Conservation (phyloP, 345 rosid genomes). For the Bruguiera gymnorhiza region DNA sequence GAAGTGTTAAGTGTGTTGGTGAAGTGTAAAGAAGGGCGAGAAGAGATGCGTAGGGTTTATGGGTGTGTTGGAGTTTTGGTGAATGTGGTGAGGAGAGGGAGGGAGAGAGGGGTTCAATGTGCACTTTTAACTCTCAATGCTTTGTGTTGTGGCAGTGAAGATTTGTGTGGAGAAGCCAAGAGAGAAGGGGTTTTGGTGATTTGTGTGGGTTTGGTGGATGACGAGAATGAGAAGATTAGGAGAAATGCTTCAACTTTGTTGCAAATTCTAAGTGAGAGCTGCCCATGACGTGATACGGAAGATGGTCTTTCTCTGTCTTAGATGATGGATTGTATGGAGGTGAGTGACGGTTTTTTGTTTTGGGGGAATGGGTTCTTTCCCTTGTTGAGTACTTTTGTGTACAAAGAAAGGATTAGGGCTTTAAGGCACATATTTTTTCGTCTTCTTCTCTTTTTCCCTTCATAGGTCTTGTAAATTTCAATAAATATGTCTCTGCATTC, state of each 20-base stretch:
- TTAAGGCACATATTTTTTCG: slow-evolving; percentile 15
- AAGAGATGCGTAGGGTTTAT: slow-evolving; percentile 53
- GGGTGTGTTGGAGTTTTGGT: slow-evolving; percentile 64
- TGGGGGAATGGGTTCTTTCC: background rate
- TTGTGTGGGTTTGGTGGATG: slow-evolving; percentile 59
- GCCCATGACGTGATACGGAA: background rate
- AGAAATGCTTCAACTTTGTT: slow-evolving; percentile 65
- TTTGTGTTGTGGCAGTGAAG: slow-evolving; percentile 54
- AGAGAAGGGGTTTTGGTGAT: slow-evolving; percentile 62
- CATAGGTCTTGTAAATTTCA: slow-evolving; percentile 47
- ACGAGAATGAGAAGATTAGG: slow-evolving; percentile 78
- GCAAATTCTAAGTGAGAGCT: slow-evolving; percentile 47
- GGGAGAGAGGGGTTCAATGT: slow-evolving; percentile 64
- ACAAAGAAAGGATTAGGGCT: slow-evolving; percentile 42
- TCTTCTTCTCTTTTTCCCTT: slow-evolving; percentile 12
- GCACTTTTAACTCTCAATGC: slow-evolving; percentile 64
- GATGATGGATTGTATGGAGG: slow-evolving; percentile 30
- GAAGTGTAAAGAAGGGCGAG: slow-evolving; percentile 86
- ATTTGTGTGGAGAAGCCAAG: slow-evolving; percentile 39
- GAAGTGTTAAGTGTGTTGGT: slow-evolving; percentile 80
- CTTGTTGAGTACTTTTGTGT: slow-evolving; percentile 48
- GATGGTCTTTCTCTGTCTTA: background rate
- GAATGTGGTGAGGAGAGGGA: slow-evolving; percentile 52
- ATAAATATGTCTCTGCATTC: slow-evolving; percentile 29
- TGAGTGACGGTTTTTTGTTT: slow-evolving; percentile 23